Evolutionary conservation across 2,329 filamentous ascomycete genomes (phyloP).

Genomic region (Cadophora gregata): DNA sequence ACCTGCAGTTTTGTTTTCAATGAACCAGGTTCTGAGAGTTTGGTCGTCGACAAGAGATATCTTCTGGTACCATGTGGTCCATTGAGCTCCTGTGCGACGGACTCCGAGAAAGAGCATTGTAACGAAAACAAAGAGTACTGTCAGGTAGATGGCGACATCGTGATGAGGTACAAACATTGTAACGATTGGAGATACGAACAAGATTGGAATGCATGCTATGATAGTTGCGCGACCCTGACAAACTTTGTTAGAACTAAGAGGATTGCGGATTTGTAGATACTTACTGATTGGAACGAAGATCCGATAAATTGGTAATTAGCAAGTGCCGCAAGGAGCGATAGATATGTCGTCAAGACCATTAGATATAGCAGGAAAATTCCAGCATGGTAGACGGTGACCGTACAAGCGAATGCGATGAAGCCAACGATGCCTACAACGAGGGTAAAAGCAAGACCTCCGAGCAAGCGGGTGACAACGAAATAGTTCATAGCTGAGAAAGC

Average conservation of each 20-base stretch:
- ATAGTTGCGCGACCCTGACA: conserved; percentile 44
- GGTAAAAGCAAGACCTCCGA: conserved; percentile 54
- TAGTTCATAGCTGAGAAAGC: conserved; percentile 54
- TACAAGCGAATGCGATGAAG: conserved; percentile 55
- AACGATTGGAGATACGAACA: conserved; percentile 62
- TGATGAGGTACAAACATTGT: conserved; percentile 57
- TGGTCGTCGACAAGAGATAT: conserved; percentile 56
- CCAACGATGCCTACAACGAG: conserved; percentile 51
- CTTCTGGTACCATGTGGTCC: conserved; percentile 62
- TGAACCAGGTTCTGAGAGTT: conserved; percentile 58
- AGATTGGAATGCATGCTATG: conserved; percentile 59
- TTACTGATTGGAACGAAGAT: conserved; percentile 34
- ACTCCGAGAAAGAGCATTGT: conserved; percentile 57
- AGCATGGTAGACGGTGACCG: conserved; percentile 52
- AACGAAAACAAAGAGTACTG: conserved; percentile 60
- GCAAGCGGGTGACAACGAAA: conserved; percentile 51
- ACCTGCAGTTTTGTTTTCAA: conserved; percentile 40
- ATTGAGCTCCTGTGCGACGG: conserved; percentile 59
- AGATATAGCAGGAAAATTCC: conserved; percentile 66
- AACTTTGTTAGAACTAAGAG: conserved; percentile 59
- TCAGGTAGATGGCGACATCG: conserved; percentile 62
- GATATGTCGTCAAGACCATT: conserved; percentile 61
- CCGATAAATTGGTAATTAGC: conserved; percentile 43
- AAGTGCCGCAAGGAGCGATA: conserved; percentile 59
- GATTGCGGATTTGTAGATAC: not conserved